These are phyloP conservation scores for Heterobasidion irregulare DNA, from an alignment of 1,284 basidiomycete genomes.

Conservation along the genomic window DNA sequence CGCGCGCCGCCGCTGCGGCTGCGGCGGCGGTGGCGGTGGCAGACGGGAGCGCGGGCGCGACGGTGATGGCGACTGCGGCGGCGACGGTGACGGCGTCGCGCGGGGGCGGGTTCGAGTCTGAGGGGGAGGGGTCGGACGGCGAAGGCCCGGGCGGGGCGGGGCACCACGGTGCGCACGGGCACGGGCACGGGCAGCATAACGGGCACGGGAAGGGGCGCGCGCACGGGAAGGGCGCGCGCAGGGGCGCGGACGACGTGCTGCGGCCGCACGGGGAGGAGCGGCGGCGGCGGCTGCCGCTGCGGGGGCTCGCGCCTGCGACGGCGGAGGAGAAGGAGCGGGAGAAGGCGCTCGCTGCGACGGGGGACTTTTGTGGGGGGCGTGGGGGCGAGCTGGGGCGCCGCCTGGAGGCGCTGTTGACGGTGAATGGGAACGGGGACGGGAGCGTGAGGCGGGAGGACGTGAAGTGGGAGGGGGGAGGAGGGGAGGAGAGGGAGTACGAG, in stretches of 20 bases:
- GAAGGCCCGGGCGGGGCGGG: background rate
- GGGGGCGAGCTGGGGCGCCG: slow-evolving; percentile 67
- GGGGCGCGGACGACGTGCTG: slow-evolving; percentile 9
- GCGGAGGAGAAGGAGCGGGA: slow-evolving; percentile 50
- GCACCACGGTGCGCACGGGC: too few species aligned
- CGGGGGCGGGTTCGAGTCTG: background rate
- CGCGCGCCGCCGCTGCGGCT: background rate
- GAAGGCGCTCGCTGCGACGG: slow-evolving; percentile 56
- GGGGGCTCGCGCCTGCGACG: slow-evolving; percentile 11
- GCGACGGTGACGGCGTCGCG: background rate
- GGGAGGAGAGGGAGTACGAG: slow-evolving; percentile 16
- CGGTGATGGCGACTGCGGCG: background rate
- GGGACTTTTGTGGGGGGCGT: slow-evolving; percentile 67
- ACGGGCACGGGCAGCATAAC: too few species aligned
- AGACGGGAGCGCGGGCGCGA: background rate
- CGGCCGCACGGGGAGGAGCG: slow-evolving; percentile 7
- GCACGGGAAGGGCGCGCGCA: background rate
- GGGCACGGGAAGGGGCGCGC: too few species aligned
- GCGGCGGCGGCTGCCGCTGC: slow-evolving; percentile 7
- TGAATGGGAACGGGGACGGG: slow-evolving; percentile 24
- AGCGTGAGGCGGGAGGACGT: slow-evolving; percentile 17
- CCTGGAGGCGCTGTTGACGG: slow-evolving; percentile 58
- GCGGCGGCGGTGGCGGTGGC: slow-evolving; percentile 4
- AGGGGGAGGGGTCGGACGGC: slow-evolving; percentile 6
- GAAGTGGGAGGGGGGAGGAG: slow-evolving; percentile 18